These are phyloP conservation scores for Geotrichum cucujoidarum DNA, from an alignment of 1,139 yeast genomes.

Conservation along the genomic window DNA sequence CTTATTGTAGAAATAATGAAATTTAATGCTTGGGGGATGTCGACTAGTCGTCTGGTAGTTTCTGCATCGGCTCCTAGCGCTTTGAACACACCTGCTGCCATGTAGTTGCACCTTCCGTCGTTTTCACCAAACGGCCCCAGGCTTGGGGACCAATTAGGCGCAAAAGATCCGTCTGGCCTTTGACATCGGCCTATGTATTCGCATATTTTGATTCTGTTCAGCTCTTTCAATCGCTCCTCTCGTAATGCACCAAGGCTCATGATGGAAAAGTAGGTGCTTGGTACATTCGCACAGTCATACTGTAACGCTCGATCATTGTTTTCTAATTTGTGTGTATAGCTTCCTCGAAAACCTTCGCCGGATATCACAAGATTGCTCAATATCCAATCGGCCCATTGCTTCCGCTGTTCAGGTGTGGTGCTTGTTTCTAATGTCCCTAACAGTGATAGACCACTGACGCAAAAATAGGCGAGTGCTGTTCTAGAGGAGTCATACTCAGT, in stretches of 20 bases:
- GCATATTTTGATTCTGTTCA: slow-evolving; percentile 48
- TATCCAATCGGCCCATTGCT: slow-evolving; percentile 44
- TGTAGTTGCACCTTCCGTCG: slow-evolving; percentile 70
- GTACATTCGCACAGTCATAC: slow-evolving; percentile 58
- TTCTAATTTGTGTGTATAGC: slow-evolving; percentile 41
- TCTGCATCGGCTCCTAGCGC: slow-evolving; percentile 45
- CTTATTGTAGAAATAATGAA: slow-evolving; percentile 13
- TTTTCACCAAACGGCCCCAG: slow-evolving; percentile 53
- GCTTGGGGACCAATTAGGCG: slow-evolving; percentile 42
- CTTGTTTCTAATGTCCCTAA: slow-evolving; percentile 40
- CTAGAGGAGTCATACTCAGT: slow-evolving; percentile 54
- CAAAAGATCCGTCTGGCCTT: slow-evolving; percentile 49
- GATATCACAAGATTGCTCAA: slow-evolving; percentile 45
- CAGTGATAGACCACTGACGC: slow-evolving; percentile 57
- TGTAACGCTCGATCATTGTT: not conserved
- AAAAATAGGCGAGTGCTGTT: slow-evolving; percentile 60
- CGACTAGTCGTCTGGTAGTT: slow-evolving; percentile 4
- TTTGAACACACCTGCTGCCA: slow-evolving; percentile 61
- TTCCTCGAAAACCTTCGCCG: slow-evolving; percentile 52
- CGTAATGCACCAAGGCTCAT: slow-evolving; percentile 44
- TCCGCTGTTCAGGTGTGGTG: slow-evolving; percentile 30
- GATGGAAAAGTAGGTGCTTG: slow-evolving; percentile 52
- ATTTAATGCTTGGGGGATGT: slow-evolving; percentile 22
- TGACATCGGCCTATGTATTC: slow-evolving; percentile 53
- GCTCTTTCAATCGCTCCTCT: slow-evolving; percentile 37